Percentiles rank a stretch among this genome's conserved stretches.
These are phyloP conservation scores for Corylus heterophylla DNA, from an alignment of 306 rosid species.

Conservation along the genomic window DNA sequence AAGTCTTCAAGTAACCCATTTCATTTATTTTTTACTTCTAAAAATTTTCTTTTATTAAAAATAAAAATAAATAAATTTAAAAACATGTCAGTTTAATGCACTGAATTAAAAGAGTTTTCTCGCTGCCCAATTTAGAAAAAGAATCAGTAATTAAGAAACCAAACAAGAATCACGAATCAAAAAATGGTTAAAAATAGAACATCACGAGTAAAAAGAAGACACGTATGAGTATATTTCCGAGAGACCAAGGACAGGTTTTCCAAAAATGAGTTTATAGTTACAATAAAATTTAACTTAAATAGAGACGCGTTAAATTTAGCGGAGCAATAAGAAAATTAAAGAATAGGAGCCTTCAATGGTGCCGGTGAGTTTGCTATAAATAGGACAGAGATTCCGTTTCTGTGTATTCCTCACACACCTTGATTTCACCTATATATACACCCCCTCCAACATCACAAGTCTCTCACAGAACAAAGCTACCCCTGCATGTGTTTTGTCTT, in stretches of 20 bases:
- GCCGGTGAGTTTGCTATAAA: too few species aligned
- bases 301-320: neutral
- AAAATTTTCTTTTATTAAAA: too few species aligned
- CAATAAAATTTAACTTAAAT: too few species aligned
- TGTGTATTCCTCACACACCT: conserved; percentile 14
- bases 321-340: neutral
- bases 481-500: neutral
- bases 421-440: neutral
- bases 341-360: conserved; percentile 5
- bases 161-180: too few species aligned
- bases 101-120: too few species aligned
- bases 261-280: neutral
- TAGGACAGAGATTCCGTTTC: conserved; percentile 1
- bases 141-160: too few species aligned
- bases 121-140: too few species aligned
- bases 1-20: conserved; percentile 5
- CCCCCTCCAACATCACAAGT: neutral
- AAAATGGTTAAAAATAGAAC: neutral
- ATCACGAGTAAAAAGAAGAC: neutral
- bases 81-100: too few species aligned
- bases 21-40: too few species aligned
- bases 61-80: too few species aligned
- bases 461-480: conserved; percentile 6
- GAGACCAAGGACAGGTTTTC: neutral
- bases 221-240: neutral